Percentiles rank a stretch among this genome's conserved stretches.
phyloP scores from a whole-genome alignment of 2,329 filamentous ascomycete species.

The Claviceps monticola region DNA sequence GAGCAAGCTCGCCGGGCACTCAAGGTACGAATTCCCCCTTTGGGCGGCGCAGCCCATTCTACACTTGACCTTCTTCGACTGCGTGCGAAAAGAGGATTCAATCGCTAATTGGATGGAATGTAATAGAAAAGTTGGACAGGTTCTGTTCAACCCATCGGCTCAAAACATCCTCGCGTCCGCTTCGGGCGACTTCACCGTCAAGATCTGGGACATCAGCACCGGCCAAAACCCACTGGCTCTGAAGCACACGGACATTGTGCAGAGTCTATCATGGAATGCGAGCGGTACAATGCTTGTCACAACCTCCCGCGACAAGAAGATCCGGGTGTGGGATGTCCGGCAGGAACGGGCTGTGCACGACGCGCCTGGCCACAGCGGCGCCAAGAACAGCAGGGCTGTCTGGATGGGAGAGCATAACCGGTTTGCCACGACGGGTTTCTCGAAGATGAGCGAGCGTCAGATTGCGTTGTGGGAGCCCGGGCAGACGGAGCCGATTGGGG shows the following conservation, averaged over 20 bases:
- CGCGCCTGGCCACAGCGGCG: conserved; percentile 71
- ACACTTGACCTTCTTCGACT: neutral
- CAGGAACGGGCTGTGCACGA: conserved; percentile 83
- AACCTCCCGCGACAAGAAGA: conserved; percentile 94
- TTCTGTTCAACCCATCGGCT: conserved; percentile 92
- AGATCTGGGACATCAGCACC: conserved; percentile 85
- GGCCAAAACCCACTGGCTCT: conserved; percentile 62
- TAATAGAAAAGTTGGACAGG: conserved; percentile 84
- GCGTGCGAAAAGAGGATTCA: neutral
- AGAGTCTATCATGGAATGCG: conserved; percentile 91
- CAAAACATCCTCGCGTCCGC: conserved; percentile 91
- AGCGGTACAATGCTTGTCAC: conserved; percentile 77
- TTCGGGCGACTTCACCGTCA: conserved; percentile 88
- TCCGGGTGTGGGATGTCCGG: conserved; percentile 92
- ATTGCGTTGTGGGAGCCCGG: conserved; percentile 91
- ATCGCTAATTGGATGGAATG: neutral
- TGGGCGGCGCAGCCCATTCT: neutral
- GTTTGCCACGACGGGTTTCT: conserved; percentile 93
- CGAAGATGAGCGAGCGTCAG: conserved; percentile 94
- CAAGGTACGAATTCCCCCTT: conserved; percentile 41
- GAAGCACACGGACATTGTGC: conserved; percentile 82
- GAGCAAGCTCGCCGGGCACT: conserved; percentile 72
- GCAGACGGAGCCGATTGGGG: conserved; percentile 71
- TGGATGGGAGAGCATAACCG: conserved; percentile 97
- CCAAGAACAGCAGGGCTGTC: conserved; percentile 92